Evolutionary conservation across 2,329 filamentous ascomycete genomes (phyloP).

Genomic region (Cordyceps militaris): DNA sequence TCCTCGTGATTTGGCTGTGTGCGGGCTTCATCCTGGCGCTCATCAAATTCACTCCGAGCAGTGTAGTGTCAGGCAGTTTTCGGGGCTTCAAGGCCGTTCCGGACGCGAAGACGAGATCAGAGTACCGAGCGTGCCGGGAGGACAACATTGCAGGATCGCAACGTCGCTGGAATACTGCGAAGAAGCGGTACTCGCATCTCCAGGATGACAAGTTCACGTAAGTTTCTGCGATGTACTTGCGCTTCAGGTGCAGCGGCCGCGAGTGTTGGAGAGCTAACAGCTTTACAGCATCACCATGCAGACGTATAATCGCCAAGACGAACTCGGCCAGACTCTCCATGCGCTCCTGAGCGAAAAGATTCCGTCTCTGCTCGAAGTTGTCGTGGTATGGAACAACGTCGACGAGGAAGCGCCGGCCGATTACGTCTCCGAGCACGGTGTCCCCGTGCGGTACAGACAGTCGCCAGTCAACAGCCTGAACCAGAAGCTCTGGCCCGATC

Average conservation of each 20-base stretch:
- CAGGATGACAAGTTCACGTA: background rate
- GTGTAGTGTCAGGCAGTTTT: constrained; percentile 15
- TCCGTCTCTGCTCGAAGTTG: constrained; percentile 31
- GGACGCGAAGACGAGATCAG: background rate
- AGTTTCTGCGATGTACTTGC: background rate
- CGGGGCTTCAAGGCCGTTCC: background rate
- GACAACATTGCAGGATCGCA: background rate
- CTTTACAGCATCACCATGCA: constrained; percentile 1
- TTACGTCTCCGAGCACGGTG: constrained; percentile 24
- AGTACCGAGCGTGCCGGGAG: background rate
- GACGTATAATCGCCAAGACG: background rate
- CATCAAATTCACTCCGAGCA: constrained; percentile 40
- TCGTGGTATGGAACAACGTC: constrained; percentile 32
- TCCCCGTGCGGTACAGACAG: constrained; percentile 28
- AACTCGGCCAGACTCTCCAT: constrained; percentile 25
- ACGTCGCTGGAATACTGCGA: background rate
- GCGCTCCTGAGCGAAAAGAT: constrained; percentile 23
- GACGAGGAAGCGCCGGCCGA: constrained; percentile 23
- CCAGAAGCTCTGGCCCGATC: constrained; percentile 30
- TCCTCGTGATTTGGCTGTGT: constrained; percentile 13
- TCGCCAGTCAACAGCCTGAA: constrained; percentile 31
- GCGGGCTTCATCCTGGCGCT: constrained; percentile 25
- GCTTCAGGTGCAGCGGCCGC: background rate
- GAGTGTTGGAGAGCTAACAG: background rate
- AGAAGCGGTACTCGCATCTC: background rate